Evolutionary conservation across 2,329 filamentous ascomycete genomes (phyloP).

Genomic region (Ambrosiella beaveri): DNA sequence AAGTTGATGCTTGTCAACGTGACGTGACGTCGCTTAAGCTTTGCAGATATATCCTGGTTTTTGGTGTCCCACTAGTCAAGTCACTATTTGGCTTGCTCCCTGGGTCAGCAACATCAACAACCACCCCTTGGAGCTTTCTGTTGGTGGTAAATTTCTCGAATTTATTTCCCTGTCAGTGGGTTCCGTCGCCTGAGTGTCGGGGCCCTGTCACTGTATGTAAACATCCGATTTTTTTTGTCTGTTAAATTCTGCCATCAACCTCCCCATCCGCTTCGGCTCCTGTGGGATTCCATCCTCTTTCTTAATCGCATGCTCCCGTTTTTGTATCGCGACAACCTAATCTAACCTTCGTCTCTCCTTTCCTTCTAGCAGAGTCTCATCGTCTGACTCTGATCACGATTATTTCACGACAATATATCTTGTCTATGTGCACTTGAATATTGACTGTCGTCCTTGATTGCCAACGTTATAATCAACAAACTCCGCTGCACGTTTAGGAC

Average conservation of each 20-base stretch:
- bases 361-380: not conserved
- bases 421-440: not conserved
- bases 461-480: not conserved
- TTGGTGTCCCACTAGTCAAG: not conserved
- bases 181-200: no score
- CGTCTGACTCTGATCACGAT: not conserved
- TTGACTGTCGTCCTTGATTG: not conserved
- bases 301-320: not conserved
- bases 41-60: slow-evolving; percentile 1
- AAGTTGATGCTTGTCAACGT: not conserved
- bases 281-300: not conserved
- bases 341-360: not conserved
- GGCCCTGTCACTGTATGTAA: not conserved
- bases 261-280: not conserved
- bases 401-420: not conserved
- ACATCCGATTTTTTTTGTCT: not conserved
- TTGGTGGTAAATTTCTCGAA: not conserved
- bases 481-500: not conserved
- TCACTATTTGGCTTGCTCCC: not conserved
- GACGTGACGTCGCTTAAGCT: slow-evolving; percentile 12
- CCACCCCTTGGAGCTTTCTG: not conserved
- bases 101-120: not conserved
- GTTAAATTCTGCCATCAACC: not conserved
- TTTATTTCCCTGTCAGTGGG: not conserved
- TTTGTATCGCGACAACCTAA: not conserved